phyloP scores from a whole-genome alignment of 2,329 filamentous ascomycete genomes.

The Ophioceras dolichostomum region DNA sequence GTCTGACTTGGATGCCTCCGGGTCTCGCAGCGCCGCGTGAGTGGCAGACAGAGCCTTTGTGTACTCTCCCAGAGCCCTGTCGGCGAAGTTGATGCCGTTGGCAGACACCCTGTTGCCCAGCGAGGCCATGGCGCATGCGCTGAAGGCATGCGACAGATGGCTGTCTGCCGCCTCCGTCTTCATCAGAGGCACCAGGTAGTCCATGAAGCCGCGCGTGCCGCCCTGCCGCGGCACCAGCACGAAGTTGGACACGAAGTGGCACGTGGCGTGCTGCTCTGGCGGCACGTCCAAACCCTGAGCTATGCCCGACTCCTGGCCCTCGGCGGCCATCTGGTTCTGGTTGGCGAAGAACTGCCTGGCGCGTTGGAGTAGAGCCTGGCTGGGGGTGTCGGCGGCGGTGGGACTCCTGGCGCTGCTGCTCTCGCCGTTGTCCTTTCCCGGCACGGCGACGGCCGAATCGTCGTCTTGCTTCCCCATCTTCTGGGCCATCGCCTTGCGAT shows the following conservation, averaged over 20 bases:
- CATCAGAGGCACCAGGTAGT: constrained; percentile 45
- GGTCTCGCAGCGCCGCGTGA: constrained; percentile 39
- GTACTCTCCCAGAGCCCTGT: constrained; percentile 38
- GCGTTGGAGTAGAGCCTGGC: background rate
- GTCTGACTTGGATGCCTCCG: constrained; percentile 36
- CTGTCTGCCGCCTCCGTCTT: constrained; percentile 26
- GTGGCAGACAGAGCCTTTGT: constrained; percentile 39
- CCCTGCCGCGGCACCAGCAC: constrained; percentile 39
- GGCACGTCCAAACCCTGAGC: constrained; percentile 28
- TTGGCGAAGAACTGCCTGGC: background rate
- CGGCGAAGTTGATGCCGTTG: constrained; percentile 18
- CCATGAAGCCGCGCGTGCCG: constrained; percentile 42
- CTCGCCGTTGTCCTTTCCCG: background rate
- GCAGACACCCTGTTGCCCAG: constrained; percentile 36
- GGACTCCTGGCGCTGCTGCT: background rate
- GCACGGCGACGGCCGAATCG: background rate
- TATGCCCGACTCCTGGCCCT: constrained; percentile 13
- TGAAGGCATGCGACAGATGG: constrained; percentile 44
- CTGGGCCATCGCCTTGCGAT: constrained; percentile 29
- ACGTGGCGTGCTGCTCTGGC: constrained; percentile 41
- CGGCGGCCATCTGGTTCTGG: no score
- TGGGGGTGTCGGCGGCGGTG: background rate
- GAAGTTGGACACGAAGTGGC: constrained; percentile 50
- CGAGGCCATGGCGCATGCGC: constrained; percentile 45
- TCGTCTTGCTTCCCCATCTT: background rate